Conservation (phyloP, 2,329 filamentous ascomycete genomes). For the Aspergillus floridensis region DNA sequence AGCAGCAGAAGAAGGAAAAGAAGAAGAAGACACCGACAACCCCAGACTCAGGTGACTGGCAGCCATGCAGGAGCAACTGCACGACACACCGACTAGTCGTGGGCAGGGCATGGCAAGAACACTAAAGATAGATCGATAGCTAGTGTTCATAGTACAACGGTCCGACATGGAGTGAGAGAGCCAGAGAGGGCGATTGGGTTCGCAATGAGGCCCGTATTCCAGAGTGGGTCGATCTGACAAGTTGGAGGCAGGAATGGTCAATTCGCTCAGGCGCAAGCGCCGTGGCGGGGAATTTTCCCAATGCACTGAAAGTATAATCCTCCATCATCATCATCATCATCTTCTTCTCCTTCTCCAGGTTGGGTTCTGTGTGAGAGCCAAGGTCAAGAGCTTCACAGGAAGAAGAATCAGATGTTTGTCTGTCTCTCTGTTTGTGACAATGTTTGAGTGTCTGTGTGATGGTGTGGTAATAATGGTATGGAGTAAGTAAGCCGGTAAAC, state of each 20-base stretch:
- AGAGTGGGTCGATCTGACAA: not conserved
- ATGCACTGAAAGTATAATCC: constrained; percentile 1
- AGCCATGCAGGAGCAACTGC: constrained; percentile 10
- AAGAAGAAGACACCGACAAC: constrained; percentile 1
- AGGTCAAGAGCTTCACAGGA: too few relatives aligned
- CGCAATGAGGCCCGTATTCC: not conserved
- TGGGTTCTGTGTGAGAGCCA: too few relatives aligned
- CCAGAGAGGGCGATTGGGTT: not conserved
- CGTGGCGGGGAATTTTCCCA: constrained; percentile 16
- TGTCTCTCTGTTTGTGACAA: not conserved
- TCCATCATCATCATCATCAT: too few relatives aligned
- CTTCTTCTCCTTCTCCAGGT: too few relatives aligned
- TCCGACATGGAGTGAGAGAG: not conserved
- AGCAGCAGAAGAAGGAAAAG: not conserved
- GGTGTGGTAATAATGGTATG: not conserved
- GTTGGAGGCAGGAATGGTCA: constrained; percentile 11
- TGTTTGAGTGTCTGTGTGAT: too few relatives aligned
- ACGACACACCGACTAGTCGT: not conserved
- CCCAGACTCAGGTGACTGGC: constrained; percentile 11
- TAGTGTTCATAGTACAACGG: not conserved
- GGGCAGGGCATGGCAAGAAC: not conserved
- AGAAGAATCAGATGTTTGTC: not conserved
- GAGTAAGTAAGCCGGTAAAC: too few relatives aligned
- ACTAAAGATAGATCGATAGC: constrained; percentile 2
- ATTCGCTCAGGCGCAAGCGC: constrained; percentile 14